Evolutionary conservation across 2,329 filamentous ascomycete genomes (phyloP).

Genomic region (Fusarium falciforme): DNA sequence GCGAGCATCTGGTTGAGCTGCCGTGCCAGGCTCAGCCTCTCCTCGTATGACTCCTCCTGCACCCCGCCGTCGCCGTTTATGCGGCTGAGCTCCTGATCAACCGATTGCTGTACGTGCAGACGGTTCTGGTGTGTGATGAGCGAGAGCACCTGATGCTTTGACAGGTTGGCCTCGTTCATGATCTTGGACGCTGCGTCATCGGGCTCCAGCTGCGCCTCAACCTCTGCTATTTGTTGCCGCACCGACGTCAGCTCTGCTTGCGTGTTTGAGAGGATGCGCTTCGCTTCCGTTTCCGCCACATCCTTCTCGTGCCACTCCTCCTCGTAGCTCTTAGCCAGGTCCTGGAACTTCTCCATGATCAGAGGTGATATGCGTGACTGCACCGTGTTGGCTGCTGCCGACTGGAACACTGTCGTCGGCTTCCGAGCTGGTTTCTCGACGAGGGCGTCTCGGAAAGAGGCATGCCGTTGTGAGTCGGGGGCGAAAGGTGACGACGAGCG

Average conservation of each 20-base stretch:
- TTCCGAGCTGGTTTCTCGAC: constrained; percentile 57
- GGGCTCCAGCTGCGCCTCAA: constrained; percentile 66
- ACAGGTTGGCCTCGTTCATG: constrained; percentile 61
- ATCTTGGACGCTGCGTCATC: constrained; percentile 65
- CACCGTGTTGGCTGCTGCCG: constrained; percentile 75
- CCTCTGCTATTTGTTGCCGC: constrained; percentile 68
- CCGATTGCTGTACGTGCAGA: constrained; percentile 63
- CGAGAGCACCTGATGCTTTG: constrained; percentile 61
- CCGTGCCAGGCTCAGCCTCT: constrained; percentile 68
- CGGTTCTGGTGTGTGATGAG: constrained; percentile 65
- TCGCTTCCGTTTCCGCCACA: constrained; percentile 74
- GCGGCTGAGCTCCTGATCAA: constrained; percentile 62
- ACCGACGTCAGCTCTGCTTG: constrained; percentile 74
- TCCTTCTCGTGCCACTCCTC: constrained; percentile 81
- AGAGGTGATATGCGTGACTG: constrained; percentile 76
- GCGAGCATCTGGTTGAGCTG: constrained; percentile 67
- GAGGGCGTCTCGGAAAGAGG: constrained; percentile 63
- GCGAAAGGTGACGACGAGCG: constrained; percentile 81
- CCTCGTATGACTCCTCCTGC: constrained; percentile 61
- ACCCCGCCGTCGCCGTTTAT: constrained; percentile 59
- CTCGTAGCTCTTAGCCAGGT: constrained; percentile 77
- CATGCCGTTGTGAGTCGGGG: constrained; percentile 69
- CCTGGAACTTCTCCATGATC: constrained; percentile 78
- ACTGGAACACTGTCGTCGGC: constrained; percentile 61
- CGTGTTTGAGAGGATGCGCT: constrained; percentile 73